Evolutionary conservation across 1,284 basidiomycete genomes (phyloP).

Genomic region (Ceratobasidium sp.): DNA sequence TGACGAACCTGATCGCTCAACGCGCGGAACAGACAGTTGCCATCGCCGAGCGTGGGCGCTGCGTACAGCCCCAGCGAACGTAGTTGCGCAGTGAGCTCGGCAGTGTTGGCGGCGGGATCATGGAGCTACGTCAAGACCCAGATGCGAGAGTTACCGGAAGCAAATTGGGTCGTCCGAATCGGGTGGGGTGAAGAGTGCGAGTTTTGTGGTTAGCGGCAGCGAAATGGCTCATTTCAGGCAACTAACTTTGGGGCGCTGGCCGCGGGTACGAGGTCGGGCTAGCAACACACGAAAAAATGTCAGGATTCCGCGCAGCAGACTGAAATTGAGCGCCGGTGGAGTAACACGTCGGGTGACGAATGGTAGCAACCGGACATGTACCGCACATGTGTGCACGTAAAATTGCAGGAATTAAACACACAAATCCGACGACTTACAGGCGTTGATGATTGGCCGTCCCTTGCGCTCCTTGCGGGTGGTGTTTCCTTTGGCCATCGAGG

Average conservation of each 20-base stretch:
- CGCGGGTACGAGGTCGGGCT: conserved; percentile 29
- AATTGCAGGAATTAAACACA: too few relatives aligned
- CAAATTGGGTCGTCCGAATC: conserved; percentile 27
- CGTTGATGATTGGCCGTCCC: conserved; percentile 4
- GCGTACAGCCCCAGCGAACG: conserved; percentile 78
- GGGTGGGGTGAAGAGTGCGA: not conserved
- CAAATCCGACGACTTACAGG: not conserved
- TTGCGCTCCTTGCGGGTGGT: conserved; percentile 30
- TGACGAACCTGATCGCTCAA: conserved; percentile 63
- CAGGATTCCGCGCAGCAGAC: not conserved
- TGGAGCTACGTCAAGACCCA: conserved; percentile 51
- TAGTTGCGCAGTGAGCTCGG: conserved; percentile 71
- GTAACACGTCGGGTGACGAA: too few relatives aligned
- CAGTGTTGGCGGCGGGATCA: conserved; percentile 70
- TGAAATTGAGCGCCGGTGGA: not conserved
- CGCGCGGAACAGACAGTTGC: conserved; percentile 87
- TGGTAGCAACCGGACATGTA: too few relatives aligned
- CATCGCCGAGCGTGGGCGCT: conserved; percentile 79
- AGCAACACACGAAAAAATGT: not conserved
- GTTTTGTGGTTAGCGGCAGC: too few relatives aligned
- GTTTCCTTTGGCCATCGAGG: conserved; percentile 21
- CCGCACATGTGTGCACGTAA: not conserved
- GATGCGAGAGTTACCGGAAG: conserved; percentile 21
- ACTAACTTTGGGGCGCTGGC: conserved; percentile 26
- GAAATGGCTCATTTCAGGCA: not conserved